Conservation (phyloP, 441 rosid genomes). For the Mallotus japonicus region DNA sequence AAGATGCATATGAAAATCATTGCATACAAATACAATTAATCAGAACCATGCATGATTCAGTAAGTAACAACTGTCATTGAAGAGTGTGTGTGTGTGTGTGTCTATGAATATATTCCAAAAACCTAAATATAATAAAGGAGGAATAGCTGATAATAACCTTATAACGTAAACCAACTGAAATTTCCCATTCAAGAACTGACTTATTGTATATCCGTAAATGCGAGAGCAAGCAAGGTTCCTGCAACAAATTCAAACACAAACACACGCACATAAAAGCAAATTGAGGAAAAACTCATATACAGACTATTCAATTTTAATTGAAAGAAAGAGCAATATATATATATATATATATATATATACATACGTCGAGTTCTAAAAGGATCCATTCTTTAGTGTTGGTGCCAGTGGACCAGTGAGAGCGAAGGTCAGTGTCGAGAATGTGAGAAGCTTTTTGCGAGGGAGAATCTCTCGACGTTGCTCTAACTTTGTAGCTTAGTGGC, state of each 20-base stretch:
- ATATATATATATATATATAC: constrained; percentile 18
- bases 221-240: constrained; percentile 85
- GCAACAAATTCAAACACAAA: constrained; percentile 22
- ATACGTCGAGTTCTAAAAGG: constrained; percentile 74
- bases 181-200: constrained; percentile 94
- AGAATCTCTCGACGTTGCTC: constrained; percentile 73
- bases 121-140: background rate
- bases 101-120: too few species aligned
- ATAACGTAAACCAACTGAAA: constrained; percentile 75
- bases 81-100: too few species aligned
- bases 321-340: background rate
- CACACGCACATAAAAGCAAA: too few species aligned
- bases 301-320: background rate
- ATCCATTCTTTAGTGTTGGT: constrained; percentile 93
- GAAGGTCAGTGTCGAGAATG: constrained; percentile 79
- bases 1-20: background rate
- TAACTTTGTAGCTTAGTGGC: constrained; percentile 69
- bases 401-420: constrained; percentile 83
- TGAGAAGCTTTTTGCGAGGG: constrained; percentile 73
- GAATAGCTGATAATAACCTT: constrained; percentile 42
- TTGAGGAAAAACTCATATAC: too few species aligned
- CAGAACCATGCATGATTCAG: background rate
- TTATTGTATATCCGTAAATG: constrained; percentile 75
- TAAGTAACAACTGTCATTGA: background rate
- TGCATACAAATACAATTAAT: background rate